Conservation (phyloP, 2,329 filamentous ascomycete species). For the Penicillium sp. region DNA sequence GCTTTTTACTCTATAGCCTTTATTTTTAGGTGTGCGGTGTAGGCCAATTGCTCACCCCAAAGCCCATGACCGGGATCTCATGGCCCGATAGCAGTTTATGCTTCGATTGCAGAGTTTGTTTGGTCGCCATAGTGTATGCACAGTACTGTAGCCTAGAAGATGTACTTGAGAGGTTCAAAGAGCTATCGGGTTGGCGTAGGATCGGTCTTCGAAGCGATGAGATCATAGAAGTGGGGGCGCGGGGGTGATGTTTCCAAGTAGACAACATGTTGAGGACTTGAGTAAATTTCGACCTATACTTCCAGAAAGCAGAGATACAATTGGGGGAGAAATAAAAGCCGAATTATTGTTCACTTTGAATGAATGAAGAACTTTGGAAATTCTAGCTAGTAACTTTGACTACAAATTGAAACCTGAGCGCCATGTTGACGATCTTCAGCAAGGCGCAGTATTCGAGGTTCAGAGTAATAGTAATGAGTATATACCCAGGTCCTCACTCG, state of each 20-base stretch:
- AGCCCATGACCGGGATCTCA: constrained; percentile 61
- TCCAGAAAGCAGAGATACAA: too few relatives aligned
- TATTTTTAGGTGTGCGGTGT: not conserved
- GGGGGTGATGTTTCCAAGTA: not conserved
- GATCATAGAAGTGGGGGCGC: constrained; percentile 18
- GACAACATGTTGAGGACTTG: not conserved
- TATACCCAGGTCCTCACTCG: too few relatives aligned
- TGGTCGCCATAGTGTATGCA: constrained; percentile 16
- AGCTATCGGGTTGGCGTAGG: not conserved
- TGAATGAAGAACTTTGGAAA: too few relatives aligned
- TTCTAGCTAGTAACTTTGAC: too few relatives aligned
- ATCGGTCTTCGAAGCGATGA: constrained; percentile 9
- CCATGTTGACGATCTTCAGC: too few relatives aligned
- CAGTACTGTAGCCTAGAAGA: not conserved
- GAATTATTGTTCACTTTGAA: too few relatives aligned
- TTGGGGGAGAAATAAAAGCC: too few relatives aligned
- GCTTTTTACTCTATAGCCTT: not conserved
- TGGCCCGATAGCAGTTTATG: constrained; percentile 60
- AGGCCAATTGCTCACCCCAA: constrained; percentile 48
- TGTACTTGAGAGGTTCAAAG: not conserved
- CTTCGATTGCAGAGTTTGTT: constrained; percentile 33
- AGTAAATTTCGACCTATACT: too few relatives aligned
- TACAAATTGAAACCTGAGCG: too few relatives aligned
- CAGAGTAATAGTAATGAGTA: too few relatives aligned
- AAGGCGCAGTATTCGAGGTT: too few relatives aligned